phyloP scores from a whole-genome alignment of 2,329 filamentous ascomycete species.

The Cladosporium sp. region DNA sequence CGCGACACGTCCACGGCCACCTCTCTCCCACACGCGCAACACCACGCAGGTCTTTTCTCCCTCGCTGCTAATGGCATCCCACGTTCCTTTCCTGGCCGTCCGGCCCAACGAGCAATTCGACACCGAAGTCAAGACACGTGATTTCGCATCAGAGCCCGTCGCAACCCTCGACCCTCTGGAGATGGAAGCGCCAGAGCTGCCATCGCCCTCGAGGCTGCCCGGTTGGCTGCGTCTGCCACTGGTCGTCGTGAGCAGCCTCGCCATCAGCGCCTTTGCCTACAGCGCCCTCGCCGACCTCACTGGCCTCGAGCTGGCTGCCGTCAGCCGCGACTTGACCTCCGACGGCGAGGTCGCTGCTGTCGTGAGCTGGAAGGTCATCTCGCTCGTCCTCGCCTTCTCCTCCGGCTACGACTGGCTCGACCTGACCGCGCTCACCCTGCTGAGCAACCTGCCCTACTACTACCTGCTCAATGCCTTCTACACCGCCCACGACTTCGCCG shows the following conservation, averaged over 20 bases:
- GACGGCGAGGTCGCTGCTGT: conserved; percentile 62
- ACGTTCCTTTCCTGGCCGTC: conserved; percentile 35
- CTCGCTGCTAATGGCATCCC: conserved; percentile 29
- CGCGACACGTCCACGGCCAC: background rate
- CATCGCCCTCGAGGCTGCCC: conserved; percentile 38
- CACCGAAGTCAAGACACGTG: conserved; percentile 26
- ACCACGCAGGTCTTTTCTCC: background rate
- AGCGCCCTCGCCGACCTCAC: conserved; percentile 62
- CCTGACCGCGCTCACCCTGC: conserved; percentile 51
- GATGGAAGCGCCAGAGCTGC: background rate
- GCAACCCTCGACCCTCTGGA: conserved; percentile 21
- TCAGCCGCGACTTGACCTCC: conserved; percentile 65
- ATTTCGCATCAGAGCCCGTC: conserved; percentile 22
- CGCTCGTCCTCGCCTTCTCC: conserved; percentile 73
- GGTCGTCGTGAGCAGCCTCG: conserved; percentile 57
- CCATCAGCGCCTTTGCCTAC: conserved; percentile 66
- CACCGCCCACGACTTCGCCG: conserved; percentile 63
- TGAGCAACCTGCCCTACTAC: conserved; percentile 74
- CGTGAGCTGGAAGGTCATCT: conserved; percentile 60
- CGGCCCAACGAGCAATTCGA: conserved; percentile 34
- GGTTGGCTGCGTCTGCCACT: conserved; percentile 44
- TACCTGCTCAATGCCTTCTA: conserved; percentile 81
- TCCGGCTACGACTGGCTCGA: conserved; percentile 68
- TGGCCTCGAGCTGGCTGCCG: conserved; percentile 64
- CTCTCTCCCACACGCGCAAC: background rate